Base-by-base conservation (phyloP, 73 alveolate genomes). In the Urostyla sp. region DNA sequence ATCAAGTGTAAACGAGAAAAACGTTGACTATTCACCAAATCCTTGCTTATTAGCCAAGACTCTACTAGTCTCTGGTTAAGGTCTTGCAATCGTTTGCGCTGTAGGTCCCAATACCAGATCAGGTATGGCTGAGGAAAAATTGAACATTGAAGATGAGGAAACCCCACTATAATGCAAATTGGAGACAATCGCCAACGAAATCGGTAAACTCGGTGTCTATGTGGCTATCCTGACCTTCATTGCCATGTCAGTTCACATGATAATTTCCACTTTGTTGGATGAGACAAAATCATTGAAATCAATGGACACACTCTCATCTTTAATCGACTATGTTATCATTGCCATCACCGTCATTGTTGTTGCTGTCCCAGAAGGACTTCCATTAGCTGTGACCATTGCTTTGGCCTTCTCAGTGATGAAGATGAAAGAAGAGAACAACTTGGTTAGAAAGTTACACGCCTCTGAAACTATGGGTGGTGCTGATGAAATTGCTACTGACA, bases 381-480 rank as follows among this genome's bases (percentile, higher is more conserved):
- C 99, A 32, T 75, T 95, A 67, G 99, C 99, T 50, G 99, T 95
- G 23, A 95, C 99, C 6, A 89, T 95, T 66, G 90, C 98, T 36
- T 75, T 95, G 49, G 98, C 98, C 50, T 95, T 78, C 85, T 84
- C 96, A 18, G 98, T 94, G 15, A 95, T 90, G 46, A 87, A 94
- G 90, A 95, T 95, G 99, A 95, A 92, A 84, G 89, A 95, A 45
- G 95, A 94, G 86, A 95, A 94, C 75, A 95, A 95, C 87, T 85
- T 95, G 43, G 99, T 95, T 24, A 91, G 98, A 90, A 94, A 84
- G 81, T 91, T 95, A 49, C 96, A 87, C 78, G 95, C 97, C 67
- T 88, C 95, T 44, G 99, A 95, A 81, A 93, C 98, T 37, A 95
- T 95, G 99, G 99, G 99, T 11, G 97, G 96, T 28, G 99, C 98